Base-by-base conservation (phyloP, 305 asterid species). In the Striga hermonthica region DNA sequence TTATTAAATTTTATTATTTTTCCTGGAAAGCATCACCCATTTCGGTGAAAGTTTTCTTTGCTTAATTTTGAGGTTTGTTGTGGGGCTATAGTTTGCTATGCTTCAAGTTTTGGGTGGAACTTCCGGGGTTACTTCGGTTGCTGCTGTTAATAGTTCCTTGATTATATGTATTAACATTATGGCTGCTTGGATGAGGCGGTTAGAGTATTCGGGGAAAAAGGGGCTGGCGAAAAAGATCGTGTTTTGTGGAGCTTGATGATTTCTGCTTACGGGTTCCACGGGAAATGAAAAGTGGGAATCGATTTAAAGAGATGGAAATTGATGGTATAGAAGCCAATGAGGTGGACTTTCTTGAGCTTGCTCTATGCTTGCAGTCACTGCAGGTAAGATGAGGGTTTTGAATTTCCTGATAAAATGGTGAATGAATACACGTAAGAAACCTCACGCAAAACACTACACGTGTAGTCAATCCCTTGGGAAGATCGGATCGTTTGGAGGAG, bases 281-380 rank as follows among this genome's bases (percentile, higher is more conserved):
- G 97, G 4, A 84, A 60, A 75, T 97, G 96, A 80, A 70, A 81
- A 28, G 85, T 86, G 56, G 92, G 96, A 0, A 70, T 86, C 60
- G 80, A 77, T 93, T 90, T 64, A 57, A 82, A 12, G 62, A 59
- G 68, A 86, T 93, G 92, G 95, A 84, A 74, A 70, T 67, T 14
- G 81, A 77, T 69, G 87, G 90, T 7, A 34, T 86, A 52, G 78
- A 83, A 75, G 80, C 89, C 9, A 86, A 80, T 60, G 79, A 88
- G 44, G 83, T 93, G 64, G n/a, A 84, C 95, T 71, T 85, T 93
- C 84, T 82, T 93, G 78, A 84, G 88, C 72, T 76, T 93, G 68
- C 90, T 93, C 34, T 90, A 88, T 72, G 79, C 96, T n/a, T 93
- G 98, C 53, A 88, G 98, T 74, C 98, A 93, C 64, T 79, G 83